These are phyloP conservation scores for Yarrowia porcina DNA, from an alignment of 805 yeast species.

Conservation along the genomic window DNA sequence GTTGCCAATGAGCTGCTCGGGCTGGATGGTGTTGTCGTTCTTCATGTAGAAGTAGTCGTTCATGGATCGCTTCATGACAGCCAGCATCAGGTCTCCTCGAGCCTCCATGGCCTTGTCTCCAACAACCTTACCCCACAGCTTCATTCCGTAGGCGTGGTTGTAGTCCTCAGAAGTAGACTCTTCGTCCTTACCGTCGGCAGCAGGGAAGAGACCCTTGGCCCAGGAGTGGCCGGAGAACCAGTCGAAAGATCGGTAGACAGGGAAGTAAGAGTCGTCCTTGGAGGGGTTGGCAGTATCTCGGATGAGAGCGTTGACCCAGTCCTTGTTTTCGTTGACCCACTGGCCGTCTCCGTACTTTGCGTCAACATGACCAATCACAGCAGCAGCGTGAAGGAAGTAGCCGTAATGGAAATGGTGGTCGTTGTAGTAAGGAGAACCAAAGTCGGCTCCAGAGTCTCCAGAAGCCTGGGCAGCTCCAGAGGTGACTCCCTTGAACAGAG, in stretches of 20 bases:
- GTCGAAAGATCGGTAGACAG: constrained; percentile 66
- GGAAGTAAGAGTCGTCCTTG: constrained; percentile 53
- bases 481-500: constrained; percentile 49
- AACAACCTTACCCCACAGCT: constrained; percentile 63
- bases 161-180: constrained; percentile 73
- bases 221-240: constrained; percentile 76
- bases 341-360: constrained; percentile 44
- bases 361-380: constrained; percentile 67
- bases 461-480: constrained; percentile 37
- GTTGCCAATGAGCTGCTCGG: constrained; percentile 53
- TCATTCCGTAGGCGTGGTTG: constrained; percentile 68
- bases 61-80: constrained; percentile 54
- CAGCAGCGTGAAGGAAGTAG: constrained; percentile 79
- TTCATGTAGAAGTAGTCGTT: constrained; percentile 52
- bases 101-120: constrained; percentile 55
- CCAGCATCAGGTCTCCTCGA: constrained; percentile 59
- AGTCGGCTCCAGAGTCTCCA: constrained; percentile 54
- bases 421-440: constrained; percentile 71
- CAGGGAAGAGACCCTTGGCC: constrained; percentile 67
- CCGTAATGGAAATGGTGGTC: constrained; percentile 90
- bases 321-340: constrained; percentile 50
- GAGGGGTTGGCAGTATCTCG: constrained; percentile 69
- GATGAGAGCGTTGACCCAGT: constrained; percentile 59
- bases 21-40: constrained; percentile 52
- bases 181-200: constrained; percentile 69